Conservation (phyloP, 306 rosid genomes). For the Betula pendula region DNA sequence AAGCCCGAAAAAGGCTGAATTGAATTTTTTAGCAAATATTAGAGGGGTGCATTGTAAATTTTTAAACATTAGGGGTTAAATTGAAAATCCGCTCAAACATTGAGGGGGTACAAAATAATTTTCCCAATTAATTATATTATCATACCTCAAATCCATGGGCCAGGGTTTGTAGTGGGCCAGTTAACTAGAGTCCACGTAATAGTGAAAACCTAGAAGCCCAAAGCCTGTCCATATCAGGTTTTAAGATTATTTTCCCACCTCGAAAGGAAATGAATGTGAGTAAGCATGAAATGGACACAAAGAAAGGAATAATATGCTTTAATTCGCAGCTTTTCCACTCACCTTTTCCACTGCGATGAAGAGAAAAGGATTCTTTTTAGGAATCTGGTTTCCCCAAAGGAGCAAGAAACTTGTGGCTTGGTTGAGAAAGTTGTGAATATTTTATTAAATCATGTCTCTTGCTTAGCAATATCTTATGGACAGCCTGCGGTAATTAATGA, state of each 20-base stretch:
- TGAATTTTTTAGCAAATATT: no score
- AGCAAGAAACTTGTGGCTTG: constrained; percentile 3
- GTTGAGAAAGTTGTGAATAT: not conserved
- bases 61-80: no score
- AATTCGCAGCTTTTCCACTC: not conserved
- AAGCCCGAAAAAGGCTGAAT: no score
- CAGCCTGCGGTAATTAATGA: not conserved
- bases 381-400: constrained; percentile 20
- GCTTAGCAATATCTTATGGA: not conserved
- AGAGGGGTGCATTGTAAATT: no score
- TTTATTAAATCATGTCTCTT: not conserved
- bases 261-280: not conserved
- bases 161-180: no score
- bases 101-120: no score
- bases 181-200: no score
- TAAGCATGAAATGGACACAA: constrained; percentile 1
- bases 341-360: not conserved
- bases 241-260: constrained; percentile 2
- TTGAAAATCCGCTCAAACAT: no score
- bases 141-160: no score
- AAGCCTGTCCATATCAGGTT: not conserved
- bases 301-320: constrained; percentile 26
- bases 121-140: no score
- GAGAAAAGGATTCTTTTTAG: constrained; percentile 4
- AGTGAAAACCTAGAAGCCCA: no score